Evolutionary conservation across 139 green algal genomes (phyloP), one percentile per base, ranked within the genome.

Genomic region (Chlamydomonas incerta): DNA sequence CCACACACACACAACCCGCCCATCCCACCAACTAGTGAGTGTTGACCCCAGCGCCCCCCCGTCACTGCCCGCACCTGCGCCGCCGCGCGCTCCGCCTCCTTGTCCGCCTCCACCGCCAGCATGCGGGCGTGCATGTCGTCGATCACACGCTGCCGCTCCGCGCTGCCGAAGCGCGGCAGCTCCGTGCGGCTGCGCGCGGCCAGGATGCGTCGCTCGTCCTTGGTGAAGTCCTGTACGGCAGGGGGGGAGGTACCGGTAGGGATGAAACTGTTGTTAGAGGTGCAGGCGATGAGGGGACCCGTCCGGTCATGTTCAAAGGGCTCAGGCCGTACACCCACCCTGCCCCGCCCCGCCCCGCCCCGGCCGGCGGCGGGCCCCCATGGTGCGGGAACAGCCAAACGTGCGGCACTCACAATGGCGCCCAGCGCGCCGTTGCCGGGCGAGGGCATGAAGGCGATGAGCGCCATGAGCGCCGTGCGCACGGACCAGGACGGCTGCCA

Each of bases 401-500:
- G n/a, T n/a, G 41, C 2, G 46, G 35, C 28, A 76, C 89, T 74
- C 81, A 96, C 94, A 80, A 99, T 68, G 9, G 93, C 96, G 35
- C 97, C 97, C 37, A 99, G 85, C 11, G 97, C 97, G 11, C 98
- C 97, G 28, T 96, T 92, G 8, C 95, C 96, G 23, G 96, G 95
- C 10, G 96, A 97, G 17, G 95, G 94, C 92, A 99, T 96, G 93
- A 99, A 99, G 3, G 97, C 96, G 21, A 98, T 94, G 11, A 99
- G 90, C 3, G 98, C 98, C 20, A 93, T 95, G 21, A 99, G 92
- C 0, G 98, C 98, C 13, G 95, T 99, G 37, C 98, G 91, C 67
- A 99, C 94, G 60, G 92, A 96, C 98, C 98, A 99, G 0, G 94
- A 98, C 1, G 98, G 98, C 92, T 99, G 97, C 98, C 98, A 99